Percentiles rank a stretch among this genome's conserved stretches.
phyloP scores from a whole-genome alignment of 2,329 filamentous ascomycete genomes.

The Ampelomyces quisqualis region DNA sequence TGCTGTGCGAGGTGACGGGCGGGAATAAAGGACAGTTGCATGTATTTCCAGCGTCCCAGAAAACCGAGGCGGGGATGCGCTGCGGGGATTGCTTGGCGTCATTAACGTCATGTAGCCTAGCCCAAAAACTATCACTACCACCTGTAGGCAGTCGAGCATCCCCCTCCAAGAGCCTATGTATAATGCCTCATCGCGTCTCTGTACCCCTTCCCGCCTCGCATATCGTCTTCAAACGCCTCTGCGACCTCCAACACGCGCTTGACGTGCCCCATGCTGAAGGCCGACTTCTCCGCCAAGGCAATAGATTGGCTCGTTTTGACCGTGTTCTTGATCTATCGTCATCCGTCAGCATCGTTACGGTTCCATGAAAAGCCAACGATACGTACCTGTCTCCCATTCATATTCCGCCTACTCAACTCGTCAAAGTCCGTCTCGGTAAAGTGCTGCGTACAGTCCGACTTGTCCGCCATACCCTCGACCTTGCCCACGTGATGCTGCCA shows the following conservation, averaged over 20 bases:
- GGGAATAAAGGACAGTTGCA: constrained; percentile 28
- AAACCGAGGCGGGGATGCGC: constrained; percentile 13
- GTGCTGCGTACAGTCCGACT: constrained; percentile 57
- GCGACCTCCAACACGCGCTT: constrained; percentile 80
- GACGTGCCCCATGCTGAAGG: constrained; percentile 76
- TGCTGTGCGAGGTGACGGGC: constrained; percentile 26
- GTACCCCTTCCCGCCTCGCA: constrained; percentile 78
- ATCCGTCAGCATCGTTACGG: constrained; percentile 13
- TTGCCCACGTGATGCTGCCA: constrained; percentile 82
- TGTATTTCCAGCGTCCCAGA: constrained; percentile 25
- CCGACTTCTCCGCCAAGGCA: constrained; percentile 70
- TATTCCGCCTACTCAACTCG: constrained; percentile 64
- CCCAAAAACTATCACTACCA: not conserved
- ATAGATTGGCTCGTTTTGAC: constrained; percentile 81
- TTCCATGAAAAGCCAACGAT: not conserved
- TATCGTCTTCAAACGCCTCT: constrained; percentile 77
- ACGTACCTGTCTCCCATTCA: constrained; percentile 66
- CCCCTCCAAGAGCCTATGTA: constrained; percentile 50
- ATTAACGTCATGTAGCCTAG: too few relatives aligned
- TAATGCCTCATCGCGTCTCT: constrained; percentile 84
- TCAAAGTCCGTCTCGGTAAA: constrained; percentile 70
- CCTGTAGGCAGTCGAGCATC: not conserved
- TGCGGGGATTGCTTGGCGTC: constrained; percentile 6
- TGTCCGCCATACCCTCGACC: constrained; percentile 59
- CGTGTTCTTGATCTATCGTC: constrained; percentile 79